phyloP scores from a whole-genome alignment of 345 rosid species.

The Erucastrum elatum region DNA sequence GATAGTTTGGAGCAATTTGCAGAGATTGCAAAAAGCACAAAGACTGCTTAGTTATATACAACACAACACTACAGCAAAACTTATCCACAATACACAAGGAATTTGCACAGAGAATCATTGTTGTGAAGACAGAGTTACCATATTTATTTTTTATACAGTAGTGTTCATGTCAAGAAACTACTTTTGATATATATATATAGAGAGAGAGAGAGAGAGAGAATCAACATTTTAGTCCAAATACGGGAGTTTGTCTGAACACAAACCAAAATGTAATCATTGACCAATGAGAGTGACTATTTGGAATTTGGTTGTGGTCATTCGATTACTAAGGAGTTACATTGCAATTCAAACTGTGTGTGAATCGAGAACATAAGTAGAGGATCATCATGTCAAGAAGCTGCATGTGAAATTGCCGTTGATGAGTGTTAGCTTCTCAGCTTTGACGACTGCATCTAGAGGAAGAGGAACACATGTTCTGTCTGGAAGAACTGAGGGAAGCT shows the following conservation, averaged over 20 bases:
- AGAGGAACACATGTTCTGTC: conserved; percentile 64
- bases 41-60: conserved; percentile 28
- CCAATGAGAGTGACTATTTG: no score
- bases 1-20: conserved; percentile 74
- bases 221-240: no score
- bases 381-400: conserved; percentile 51
- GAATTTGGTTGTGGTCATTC: no score
- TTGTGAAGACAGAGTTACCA: conserved; percentile 12
- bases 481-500: conserved; percentile 87
- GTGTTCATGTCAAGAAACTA: neutral
- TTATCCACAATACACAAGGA: neutral
- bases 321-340: neutral
- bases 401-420: conserved; percentile 66
- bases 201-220: no score
- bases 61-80: conserved; percentile 16
- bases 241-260: no score
- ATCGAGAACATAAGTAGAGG: neutral
- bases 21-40: conserved; percentile 36
- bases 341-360: conserved; percentile 1
- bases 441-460: conserved; percentile 59
- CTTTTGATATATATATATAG: neutral
- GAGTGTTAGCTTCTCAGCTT: conserved; percentile 65
- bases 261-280: no score
- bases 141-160: neutral
- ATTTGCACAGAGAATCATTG: conserved; percentile 33